Percentiles rank a stretch among this genome's conserved stretches.
phyloP scores from a whole-genome alignment of 108 stramenopile genomes.

The Cyclotella distinguenda region DNA sequence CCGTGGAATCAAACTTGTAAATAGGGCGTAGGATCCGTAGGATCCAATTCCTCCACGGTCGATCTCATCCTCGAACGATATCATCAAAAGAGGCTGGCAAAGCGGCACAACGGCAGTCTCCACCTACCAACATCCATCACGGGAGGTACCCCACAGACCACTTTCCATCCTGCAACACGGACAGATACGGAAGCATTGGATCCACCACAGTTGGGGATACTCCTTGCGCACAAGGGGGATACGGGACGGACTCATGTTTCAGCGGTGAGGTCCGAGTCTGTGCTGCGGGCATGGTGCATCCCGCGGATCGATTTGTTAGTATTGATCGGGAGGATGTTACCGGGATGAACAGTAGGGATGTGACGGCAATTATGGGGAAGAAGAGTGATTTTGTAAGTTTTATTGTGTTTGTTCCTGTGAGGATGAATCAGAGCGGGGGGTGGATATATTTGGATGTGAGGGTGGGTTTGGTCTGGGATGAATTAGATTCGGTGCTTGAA shows the following conservation, averaged over 20 bases:
- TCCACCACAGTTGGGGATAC: conserved; percentile 70
- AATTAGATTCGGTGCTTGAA: no score
- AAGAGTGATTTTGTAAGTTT: conserved; percentile 32
- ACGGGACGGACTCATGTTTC: conserved; percentile 34
- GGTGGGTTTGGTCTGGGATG: no score
- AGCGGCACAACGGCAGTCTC: conserved; percentile 8
- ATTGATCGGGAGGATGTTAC: conserved; percentile 65
- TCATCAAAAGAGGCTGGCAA: conserved; percentile 34
- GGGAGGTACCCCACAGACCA: no score
- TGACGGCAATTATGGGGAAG: conserved; percentile 58
- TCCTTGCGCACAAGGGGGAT: conserved; percentile 52
- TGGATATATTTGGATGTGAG: conserved; percentile 41
- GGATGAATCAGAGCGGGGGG: conserved; percentile 6
- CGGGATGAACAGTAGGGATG: conserved; percentile 57
- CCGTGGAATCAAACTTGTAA: conserved; percentile 9
- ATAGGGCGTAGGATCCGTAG: conserved; percentile 19
- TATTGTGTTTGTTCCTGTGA: conserved; percentile 17
- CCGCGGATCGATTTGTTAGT: conserved; percentile 37
- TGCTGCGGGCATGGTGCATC: conserved; percentile 38
- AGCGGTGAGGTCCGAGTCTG: conserved; percentile 27
- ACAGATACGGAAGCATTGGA: conserved; percentile 21
- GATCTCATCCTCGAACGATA: conserved; percentile 43
- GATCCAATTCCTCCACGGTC: conserved; percentile 39
- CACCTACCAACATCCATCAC: no score
- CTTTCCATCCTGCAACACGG: conserved; percentile 25